Percentiles rank a stretch among this genome's conserved stretches.
These are phyloP conservation scores for Cercospora sp. DNA, from an alignment of 2,329 filamentous ascomycete species.

Conservation along the genomic window DNA sequence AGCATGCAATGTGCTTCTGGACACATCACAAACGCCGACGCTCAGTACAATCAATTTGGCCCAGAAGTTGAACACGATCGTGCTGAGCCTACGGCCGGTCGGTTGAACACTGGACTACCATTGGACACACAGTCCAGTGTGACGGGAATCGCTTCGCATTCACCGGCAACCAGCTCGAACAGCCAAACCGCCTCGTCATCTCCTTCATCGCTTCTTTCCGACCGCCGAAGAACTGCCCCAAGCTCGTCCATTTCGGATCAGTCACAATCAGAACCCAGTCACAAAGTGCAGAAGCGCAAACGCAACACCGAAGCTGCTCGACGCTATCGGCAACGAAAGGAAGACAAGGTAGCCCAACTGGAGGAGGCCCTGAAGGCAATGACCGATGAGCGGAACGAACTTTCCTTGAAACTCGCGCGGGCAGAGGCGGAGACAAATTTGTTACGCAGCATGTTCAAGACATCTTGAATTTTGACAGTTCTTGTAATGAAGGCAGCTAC, in stretches of 20 bases:
- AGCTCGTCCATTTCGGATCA: constrained; percentile 10
- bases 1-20: neutral
- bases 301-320: constrained; percentile 71
- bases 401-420: constrained; percentile 62
- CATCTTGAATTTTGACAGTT: neutral
- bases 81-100: neutral
- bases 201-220: neutral
- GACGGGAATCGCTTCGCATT: neutral
- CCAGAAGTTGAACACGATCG: neutral
- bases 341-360: constrained; percentile 64
- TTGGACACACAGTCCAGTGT: neutral
- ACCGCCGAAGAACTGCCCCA: neutral
- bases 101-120: neutral
- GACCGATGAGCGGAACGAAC: constrained; percentile 62
- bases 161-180: neutral
- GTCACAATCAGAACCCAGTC: constrained; percentile 12
- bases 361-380: constrained; percentile 61
- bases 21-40: neutral
- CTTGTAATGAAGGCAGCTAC: neutral
- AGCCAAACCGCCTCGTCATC: neutral
- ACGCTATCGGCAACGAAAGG: constrained; percentile 69
- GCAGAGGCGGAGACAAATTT: constrained; percentile 66
- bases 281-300: constrained; percentile 55
- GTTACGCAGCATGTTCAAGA: constrained; percentile 41
- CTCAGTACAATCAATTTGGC: neutral